These are phyloP conservation scores for Xylaria multiplex DNA, from an alignment of 2,329 filamentous ascomycete genomes.

Conservation along the genomic window DNA sequence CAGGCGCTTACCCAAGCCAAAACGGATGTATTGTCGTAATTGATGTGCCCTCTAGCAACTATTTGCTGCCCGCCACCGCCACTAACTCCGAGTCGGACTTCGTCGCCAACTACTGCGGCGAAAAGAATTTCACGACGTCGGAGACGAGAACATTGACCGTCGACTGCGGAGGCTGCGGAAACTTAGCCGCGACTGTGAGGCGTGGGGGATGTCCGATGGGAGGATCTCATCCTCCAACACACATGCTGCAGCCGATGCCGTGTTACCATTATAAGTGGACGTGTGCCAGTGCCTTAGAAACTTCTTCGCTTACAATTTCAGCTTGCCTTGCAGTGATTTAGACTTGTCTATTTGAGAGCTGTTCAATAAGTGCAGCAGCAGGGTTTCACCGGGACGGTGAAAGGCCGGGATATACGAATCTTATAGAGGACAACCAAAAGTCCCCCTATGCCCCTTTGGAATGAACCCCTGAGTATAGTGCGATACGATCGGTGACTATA, in stretches of 20 bases:
- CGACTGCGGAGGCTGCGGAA: constrained; percentile 22
- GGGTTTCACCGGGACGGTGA: background rate
- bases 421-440: too few species aligned
- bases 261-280: constrained; percentile 6
- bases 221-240: background rate
- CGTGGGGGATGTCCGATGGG: constrained; percentile 20
- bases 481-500: too few species aligned
- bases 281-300: background rate
- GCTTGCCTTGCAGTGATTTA: background rate
- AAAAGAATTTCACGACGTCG: constrained; percentile 7
- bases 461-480: too few species aligned
- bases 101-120: constrained; percentile 19
- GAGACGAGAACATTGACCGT: constrained; percentile 22
- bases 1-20: constrained; percentile 13
- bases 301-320: background rate
- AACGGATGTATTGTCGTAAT: constrained; percentile 13
- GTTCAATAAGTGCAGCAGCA: background rate
- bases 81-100: constrained; percentile 10
- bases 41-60: constrained; percentile 10
- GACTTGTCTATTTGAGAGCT: background rate
- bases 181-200: background rate
- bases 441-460: too few species aligned
- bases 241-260: constrained; percentile 1
- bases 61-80: constrained; percentile 6
- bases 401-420: too few species aligned